These are phyloP conservation scores for Penicillium chermesinum DNA, from an alignment of 495 filamentous ascomycete genomes.

Conservation along the genomic window DNA sequence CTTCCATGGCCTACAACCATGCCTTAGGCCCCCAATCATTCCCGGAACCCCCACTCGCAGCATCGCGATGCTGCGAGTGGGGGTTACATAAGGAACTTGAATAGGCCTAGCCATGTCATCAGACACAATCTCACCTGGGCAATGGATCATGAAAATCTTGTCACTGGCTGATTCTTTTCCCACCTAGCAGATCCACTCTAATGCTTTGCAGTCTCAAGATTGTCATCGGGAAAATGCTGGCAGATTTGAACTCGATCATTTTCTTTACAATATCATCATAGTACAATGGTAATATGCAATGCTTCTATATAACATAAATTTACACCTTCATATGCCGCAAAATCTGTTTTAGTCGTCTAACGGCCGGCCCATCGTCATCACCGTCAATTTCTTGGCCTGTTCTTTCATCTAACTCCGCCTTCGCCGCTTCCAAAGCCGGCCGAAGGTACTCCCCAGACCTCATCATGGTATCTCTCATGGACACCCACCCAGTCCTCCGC, in stretches of 20 bases:
- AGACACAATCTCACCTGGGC: too few relatives aligned
- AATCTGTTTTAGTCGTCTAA: constrained; percentile 47
- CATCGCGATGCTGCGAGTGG: too few relatives aligned
- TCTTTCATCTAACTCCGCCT: constrained; percentile 49
- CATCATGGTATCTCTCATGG: constrained; percentile 63
- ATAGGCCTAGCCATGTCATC: too few relatives aligned
- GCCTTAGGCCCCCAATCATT: too few relatives aligned
- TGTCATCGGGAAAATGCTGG: too few relatives aligned
- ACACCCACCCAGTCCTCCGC: constrained; percentile 55
- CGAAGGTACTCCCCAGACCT: constrained; percentile 73
- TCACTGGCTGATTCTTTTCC: too few relatives aligned
- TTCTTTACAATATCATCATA: neutral
- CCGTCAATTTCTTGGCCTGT: constrained; percentile 36
- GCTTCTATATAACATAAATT: neutral
- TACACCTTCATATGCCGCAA: constrained; percentile 41
- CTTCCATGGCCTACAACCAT: too few relatives aligned
- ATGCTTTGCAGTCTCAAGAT: too few relatives aligned
- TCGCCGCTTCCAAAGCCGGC: constrained; percentile 58
- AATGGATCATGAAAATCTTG: too few relatives aligned
- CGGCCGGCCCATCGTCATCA: constrained; percentile 36
- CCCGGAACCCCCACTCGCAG: too few relatives aligned
- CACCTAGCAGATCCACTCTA: too few relatives aligned
- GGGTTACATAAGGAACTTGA: too few relatives aligned
- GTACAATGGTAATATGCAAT: neutral
- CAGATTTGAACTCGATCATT: neutral